Evolutionary conservation across 2,329 filamentous ascomycete genomes (phyloP).

Genomic region (Verticillium zaregamsianum): DNA sequence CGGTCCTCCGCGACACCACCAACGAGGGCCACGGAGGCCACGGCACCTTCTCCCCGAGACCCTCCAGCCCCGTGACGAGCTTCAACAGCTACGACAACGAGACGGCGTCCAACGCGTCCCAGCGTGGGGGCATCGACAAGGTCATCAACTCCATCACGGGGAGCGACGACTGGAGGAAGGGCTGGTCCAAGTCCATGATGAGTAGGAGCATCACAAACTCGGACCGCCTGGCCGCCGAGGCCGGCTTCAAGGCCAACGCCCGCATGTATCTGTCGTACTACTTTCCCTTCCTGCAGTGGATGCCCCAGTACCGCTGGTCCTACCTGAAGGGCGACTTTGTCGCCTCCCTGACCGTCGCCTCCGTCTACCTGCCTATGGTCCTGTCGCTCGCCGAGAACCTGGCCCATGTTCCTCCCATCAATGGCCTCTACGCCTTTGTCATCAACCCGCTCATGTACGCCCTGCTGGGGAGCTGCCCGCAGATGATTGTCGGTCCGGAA

Average conservation of each 20-base stretch:
- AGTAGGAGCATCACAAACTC: conserved; percentile 71
- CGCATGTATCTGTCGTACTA: conserved; percentile 93
- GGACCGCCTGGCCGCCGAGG: conserved; percentile 63
- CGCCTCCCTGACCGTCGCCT: conserved; percentile 92
- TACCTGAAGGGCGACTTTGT: conserved; percentile 84
- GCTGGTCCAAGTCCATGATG: conserved; percentile 47
- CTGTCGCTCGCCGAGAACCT: conserved; percentile 90
- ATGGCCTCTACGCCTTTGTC: conserved; percentile 90
- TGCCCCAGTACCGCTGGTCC: conserved; percentile 76
- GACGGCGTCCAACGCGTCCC: conserved; percentile 25
- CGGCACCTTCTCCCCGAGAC: conserved; percentile 71
- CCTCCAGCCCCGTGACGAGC: conserved; percentile 42
- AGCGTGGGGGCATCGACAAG: conserved; percentile 27
- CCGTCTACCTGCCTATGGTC: conserved; percentile 96
- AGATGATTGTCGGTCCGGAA: conserved; percentile 93
- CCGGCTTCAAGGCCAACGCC: conserved; percentile 69
- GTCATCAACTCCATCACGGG: conserved; percentile 32
- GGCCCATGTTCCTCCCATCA: conserved; percentile 86
- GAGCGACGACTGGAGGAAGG: conserved; percentile 41
- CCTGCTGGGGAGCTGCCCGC: conserved; percentile 82
- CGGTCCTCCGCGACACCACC: conserved; percentile 26
- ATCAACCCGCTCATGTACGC: conserved; percentile 92
- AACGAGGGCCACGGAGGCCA: conserved; percentile 58
- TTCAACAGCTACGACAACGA: conserved; percentile 24
- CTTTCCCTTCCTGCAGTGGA: conserved; percentile 86